Evolutionary conservation across 495 filamentous ascomycete species (phyloP).

Genomic region (Aspergillus kassunensis): DNA sequence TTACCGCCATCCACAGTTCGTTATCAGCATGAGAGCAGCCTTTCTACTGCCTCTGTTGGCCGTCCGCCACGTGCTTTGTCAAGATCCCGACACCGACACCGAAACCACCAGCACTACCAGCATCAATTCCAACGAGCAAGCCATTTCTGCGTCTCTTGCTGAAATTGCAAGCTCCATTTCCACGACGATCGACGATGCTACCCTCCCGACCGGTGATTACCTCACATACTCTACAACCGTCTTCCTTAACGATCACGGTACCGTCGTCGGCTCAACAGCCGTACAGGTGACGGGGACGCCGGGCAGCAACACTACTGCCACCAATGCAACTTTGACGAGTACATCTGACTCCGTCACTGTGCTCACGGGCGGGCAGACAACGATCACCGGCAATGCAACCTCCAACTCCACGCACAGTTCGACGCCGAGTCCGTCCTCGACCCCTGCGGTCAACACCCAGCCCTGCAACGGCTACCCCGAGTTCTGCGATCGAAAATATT

Average conservation of each 20-base stretch:
- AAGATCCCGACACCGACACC: not conserved
- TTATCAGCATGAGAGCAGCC: constrained; percentile 9
- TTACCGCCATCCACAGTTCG: not conserved
- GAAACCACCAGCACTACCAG: too few relatives aligned
- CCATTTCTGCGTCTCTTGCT: constrained; percentile 12
- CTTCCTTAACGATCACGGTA: constrained; percentile 25
- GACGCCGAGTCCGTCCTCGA: constrained; percentile 35
- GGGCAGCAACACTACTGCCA: constrained; percentile 12
- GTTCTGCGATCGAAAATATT: constrained; percentile 75
- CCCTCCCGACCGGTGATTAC: constrained; percentile 32
- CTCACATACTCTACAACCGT: constrained; percentile 37
- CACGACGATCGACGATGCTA: constrained; percentile 22
- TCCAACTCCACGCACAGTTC: constrained; percentile 36
- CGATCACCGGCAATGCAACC: constrained; percentile 40
- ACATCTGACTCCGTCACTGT: constrained; percentile 37
- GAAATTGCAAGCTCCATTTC: constrained; percentile 23
- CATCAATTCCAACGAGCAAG: not conserved
- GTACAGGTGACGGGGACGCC: constrained; percentile 20
- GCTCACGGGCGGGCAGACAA: constrained; percentile 35
- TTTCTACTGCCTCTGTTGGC: constrained; percentile 18
- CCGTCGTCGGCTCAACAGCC: constrained; percentile 17
- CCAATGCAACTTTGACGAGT: constrained; percentile 34
- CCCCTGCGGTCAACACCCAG: constrained; percentile 61
- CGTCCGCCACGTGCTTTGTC: constrained; percentile 1
- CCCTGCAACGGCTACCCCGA: constrained; percentile 87